Evolutionary conservation across 2,329 filamentous ascomycete species (phyloP).

Genomic region (Exserohilum rostratum): DNA sequence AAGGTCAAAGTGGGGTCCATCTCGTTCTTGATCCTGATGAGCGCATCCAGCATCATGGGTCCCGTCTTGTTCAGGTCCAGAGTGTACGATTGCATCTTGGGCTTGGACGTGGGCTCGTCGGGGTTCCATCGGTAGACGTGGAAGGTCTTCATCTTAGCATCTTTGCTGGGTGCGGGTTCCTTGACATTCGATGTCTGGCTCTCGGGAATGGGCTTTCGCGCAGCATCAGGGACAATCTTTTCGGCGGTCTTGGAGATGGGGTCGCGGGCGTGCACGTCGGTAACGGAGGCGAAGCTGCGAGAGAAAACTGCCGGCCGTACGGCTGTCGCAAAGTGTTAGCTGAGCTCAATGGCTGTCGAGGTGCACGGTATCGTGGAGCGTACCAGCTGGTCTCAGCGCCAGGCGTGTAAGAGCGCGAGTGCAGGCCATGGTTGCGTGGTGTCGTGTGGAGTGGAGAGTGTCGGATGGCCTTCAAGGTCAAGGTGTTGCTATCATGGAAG

Average conservation of each 20-base stretch:
- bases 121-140: slow-evolving; percentile 99
- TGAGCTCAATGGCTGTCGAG: slow-evolving; percentile 26
- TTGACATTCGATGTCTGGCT: slow-evolving; percentile 65
- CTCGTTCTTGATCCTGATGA: slow-evolving; percentile 99
- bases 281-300: slow-evolving; percentile 48
- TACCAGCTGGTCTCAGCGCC: slow-evolving; percentile 47
- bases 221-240: slow-evolving; percentile 34
- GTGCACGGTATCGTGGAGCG: slow-evolving; percentile 11
- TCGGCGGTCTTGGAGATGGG: slow-evolving; percentile 43
- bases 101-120: slow-evolving; percentile 89
- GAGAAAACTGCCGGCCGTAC: slow-evolving; percentile 46
- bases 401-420: slow-evolving; percentile 48
- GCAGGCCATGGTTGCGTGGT: slow-evolving; percentile 43
- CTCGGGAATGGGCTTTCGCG: slow-evolving; percentile 49
- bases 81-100: slow-evolving; percentile 91
- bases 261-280: slow-evolving; percentile 40
- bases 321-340: slow-evolving; percentile 39
- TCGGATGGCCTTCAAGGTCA: slow-evolving; percentile 28
- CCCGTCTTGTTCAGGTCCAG: slow-evolving; percentile 98
- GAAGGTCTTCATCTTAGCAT: slow-evolving; percentile 84
- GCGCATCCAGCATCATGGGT: slow-evolving; percentile 95
- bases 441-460: slow-evolving; percentile 34
- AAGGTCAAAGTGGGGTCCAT: slow-evolving; percentile 96
- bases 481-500: slow-evolving; percentile 36
- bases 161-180: slow-evolving; percentile 63